Evolutionary conservation across 2,329 filamentous ascomycete genomes (phyloP).

Genomic region (Curvularia spicifera): DNA sequence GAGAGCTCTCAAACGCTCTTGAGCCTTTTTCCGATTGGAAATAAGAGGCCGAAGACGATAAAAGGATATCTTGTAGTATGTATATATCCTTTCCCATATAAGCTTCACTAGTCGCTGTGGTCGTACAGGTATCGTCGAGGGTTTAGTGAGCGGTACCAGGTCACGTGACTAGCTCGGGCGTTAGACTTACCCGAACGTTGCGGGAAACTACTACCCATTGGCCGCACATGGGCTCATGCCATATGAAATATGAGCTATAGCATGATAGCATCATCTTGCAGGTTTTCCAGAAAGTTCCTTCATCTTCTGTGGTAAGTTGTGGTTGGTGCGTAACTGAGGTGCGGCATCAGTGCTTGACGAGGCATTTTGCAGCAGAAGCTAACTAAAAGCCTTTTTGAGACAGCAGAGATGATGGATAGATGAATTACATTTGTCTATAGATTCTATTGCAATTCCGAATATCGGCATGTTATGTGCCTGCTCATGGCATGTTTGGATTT

Average conservation of each 20-base stretch:
- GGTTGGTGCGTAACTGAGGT: not conserved
- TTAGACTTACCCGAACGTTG: slow-evolving; percentile 10
- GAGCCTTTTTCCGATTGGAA: not conserved
- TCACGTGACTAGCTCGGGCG: slow-evolving; percentile 11
- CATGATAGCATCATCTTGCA: not conserved
- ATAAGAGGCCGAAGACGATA: too few relatives aligned
- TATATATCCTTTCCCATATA: too few relatives aligned
- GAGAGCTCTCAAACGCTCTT: too few relatives aligned
- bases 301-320: not conserved
- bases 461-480: not conserved
- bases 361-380: not conserved
- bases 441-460: not conserved
- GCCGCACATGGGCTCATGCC: too few relatives aligned
- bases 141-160: rapidly evolving
- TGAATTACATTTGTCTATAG: not conserved
- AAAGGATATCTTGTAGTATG: too few relatives aligned
- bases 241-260: too few relatives aligned
- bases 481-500: slow-evolving; percentile 9
- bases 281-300: not conserved
- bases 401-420: too few relatives aligned
- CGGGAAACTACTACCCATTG: too few relatives aligned
- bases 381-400: not conserved
- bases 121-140: not conserved
- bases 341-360: not conserved
- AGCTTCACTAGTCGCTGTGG: too few relatives aligned